These are phyloP conservation scores for Lepidium campestre DNA, from an alignment of 441 rosid genomes.

Conservation along the genomic window DNA sequence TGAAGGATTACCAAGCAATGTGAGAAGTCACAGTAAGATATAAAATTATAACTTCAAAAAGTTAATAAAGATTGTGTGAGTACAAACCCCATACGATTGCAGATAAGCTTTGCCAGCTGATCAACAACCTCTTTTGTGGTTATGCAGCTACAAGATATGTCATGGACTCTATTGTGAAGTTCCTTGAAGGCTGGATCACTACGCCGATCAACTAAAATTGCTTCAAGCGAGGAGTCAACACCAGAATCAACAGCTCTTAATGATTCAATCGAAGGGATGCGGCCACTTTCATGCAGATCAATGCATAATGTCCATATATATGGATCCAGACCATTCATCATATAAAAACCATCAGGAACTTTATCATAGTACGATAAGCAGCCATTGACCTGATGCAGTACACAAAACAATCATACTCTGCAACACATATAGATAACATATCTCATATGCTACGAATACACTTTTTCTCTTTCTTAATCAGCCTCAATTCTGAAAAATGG, in stretches of 20 bases:
- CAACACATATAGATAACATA: neutral
- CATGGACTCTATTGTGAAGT: conserved; percentile 68
- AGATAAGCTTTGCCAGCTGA: conserved; percentile 90
- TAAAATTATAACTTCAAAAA: conserved; percentile 8
- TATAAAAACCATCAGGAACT: conserved; percentile 97
- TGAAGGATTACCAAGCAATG: conserved; percentile 21
- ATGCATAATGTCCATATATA: conserved; percentile 89
- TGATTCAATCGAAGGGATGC: conserved; percentile 83
- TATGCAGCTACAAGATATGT: conserved; percentile 63
- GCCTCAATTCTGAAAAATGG: neutral
- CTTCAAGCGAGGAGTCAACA: conserved; percentile 61
- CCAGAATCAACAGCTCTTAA: conserved; percentile 71
- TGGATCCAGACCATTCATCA: conserved; percentile 83
- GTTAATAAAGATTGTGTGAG: conserved; percentile 9
- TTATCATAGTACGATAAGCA: conserved; percentile 84
- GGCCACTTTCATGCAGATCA: conserved; percentile 76
- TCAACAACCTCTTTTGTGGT: conserved; percentile 86
- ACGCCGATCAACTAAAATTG: conserved; percentile 66
- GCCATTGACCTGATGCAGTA: conserved; percentile 77
- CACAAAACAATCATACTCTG: conserved; percentile 20
- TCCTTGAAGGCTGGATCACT: conserved; percentile 80
- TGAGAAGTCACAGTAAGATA: conserved; percentile 18
- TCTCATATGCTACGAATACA: neutral
- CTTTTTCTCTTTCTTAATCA: neutral
- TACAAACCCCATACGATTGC: conserved; percentile 90